Evolutionary conservation across 2,329 filamentous ascomycete species (phyloP), one percentile per base, ranked within the genome.

Genomic region (Aspergillus fischeri): DNA sequence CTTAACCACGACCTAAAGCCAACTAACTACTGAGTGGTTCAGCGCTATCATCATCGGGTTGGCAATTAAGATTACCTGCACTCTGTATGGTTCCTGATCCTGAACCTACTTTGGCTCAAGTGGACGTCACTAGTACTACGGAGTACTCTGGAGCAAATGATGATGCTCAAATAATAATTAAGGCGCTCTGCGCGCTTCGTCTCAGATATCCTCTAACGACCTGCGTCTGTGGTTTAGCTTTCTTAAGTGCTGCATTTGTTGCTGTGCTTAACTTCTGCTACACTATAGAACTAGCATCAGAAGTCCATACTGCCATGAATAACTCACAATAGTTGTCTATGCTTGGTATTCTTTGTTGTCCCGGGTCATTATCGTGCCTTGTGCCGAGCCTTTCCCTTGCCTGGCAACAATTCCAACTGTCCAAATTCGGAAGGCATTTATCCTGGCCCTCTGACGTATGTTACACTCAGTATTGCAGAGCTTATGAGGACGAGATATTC

Each of bases 391-490:
- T 48, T 54, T 32, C 53, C 45, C 53, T 56, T 51, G 27, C 53
- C 41, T 41, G 54, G 27, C 48, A 10, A 32, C 20, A 29, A 24
- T 47, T 35, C 49, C 20, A 41, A 45, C 21, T 27, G 32, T 24
- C 55, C 53, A 44, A 41, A 60, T 56, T 51, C 47, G 53, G 60
- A 56, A 57, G 57, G 49, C 52, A 49, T 42, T 50, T n/a, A 7
- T 56, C 57, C 56, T 60, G 52, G 48, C 52, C 29, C 52, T 48
- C 52, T 62, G 58, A 62, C 60, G 60, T 62, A 62, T 56, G 53
- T 49, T 56, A 51, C 57, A 53, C 51, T 35, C 5, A 35, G 7
- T 38, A 17, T 38, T 17, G n/a, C 41, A 21, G 21, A 44, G 7
- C 9, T 17, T 17, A 44, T 21, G 4, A 44, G 8, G 21, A 10